Percentiles rank a stretch among this genome's conserved stretches.
Evolutionary conservation across 805 yeast genomes (phyloP).

Genomic region (Isabelozyma gotoi): DNA sequence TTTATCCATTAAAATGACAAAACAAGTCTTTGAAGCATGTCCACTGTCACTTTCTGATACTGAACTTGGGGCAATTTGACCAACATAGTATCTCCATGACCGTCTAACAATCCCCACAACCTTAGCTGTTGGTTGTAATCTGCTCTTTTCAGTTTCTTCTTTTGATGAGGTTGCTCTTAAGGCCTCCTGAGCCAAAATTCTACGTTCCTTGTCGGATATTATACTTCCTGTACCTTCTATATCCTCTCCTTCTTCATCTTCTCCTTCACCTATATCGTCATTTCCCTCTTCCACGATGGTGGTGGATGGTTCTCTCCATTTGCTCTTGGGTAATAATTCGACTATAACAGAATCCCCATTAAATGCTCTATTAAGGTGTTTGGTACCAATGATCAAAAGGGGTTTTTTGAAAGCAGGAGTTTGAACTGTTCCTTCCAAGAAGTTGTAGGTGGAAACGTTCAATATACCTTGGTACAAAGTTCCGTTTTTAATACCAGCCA

Average conservation of each 20-base stretch:
- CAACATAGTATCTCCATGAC: constrained; percentile 95
- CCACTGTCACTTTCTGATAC: constrained; percentile 52
- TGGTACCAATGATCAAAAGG: constrained; percentile 75
- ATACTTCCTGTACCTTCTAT: constrained; percentile 27
- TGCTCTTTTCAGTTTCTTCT: constrained; percentile 38
- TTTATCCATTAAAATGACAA: constrained; percentile 86
- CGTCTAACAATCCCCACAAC: constrained; percentile 86
- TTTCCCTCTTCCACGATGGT: constrained; percentile 75
- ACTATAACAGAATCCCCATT: constrained; percentile 91
- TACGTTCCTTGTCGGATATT: constrained; percentile 69
- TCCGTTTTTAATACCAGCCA: constrained; percentile 90
- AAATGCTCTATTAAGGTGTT: constrained; percentile 84
- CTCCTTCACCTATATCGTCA: constrained; percentile 59
- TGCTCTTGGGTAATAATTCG: constrained; percentile 78
- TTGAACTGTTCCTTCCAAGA: constrained; percentile 80
- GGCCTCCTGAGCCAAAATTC: constrained; percentile 76
- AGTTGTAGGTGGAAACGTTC: constrained; percentile 80
- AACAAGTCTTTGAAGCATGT: constrained; percentile 72
- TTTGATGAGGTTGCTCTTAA: constrained; percentile 49
- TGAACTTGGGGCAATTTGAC: constrained; percentile 81
- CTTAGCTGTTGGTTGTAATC: constrained; percentile 87
- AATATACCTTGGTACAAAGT: constrained; percentile 83
- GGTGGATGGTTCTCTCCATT: constrained; percentile 86
- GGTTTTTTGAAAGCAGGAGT: constrained; percentile 78
- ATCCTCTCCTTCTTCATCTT: constrained; percentile 46